Evolutionary conservation across 805 yeast species (phyloP), one percentile per base, ranked within the genome.

Genomic region (Candida boleticola): DNA sequence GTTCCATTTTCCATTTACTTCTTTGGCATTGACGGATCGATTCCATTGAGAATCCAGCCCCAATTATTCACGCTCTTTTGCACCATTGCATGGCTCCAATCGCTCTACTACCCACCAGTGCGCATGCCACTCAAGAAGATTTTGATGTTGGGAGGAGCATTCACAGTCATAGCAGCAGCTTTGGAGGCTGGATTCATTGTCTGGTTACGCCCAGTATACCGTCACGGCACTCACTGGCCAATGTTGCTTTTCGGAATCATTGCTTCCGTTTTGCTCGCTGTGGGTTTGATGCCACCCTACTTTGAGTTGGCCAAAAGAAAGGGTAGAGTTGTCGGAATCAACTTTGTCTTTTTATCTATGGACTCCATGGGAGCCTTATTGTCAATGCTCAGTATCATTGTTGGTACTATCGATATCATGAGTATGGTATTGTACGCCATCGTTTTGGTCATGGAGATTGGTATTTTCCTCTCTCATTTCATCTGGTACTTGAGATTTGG

Each of bases 1-100:
- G 74, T 89, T 1, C 96, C 97, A 3, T 89, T 90, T 59, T 81
- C 84, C 11, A 83, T 87, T n/a, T 92, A 88, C 60, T 89, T 90
- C 54, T 67, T 86, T 38, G 79, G 82, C 1, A 79, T 79, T 31
- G 76, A 80, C 45, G 82, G 90, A 0, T 82, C 83, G 39, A 73
- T 88, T 2, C 92, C 96, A 0, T 71, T 92, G 46, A 83, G 84
- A 60, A 71, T 92, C 25, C 98, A 92, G 63, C 97, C 98, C 0
- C 89, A 85, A 61, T 60, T 89, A 9, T 90, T 92, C 66, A 79
- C 86, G 41, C 55, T 77, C 14, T 79, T 89, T 46, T 81, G 93
- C 50, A 57, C 79, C 1, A 55, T 85, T 1, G 76, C 90, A 9
- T 89, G 93, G 72, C 64, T 79, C 3, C 74, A 85, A 39, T 59